Evolutionary conservation across 176 grass and related monocot species (phyloP).

Genomic region (Alopecurus myosuroides): DNA sequence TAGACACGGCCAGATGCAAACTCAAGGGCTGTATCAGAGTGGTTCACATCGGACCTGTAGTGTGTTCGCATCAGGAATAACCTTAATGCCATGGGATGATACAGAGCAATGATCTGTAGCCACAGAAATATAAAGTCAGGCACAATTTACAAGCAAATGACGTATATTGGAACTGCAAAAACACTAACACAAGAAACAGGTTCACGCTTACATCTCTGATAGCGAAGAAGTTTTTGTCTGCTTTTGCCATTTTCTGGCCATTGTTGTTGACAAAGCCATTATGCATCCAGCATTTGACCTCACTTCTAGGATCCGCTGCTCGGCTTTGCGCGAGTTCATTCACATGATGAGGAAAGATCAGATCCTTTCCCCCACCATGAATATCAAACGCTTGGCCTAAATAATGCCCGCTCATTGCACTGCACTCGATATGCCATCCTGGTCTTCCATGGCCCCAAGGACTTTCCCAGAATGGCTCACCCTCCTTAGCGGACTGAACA

Average conservation of each 20-base stretch:
- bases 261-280: slow-evolving; percentile 71
- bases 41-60: slow-evolving; percentile 6
- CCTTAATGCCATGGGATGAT: slow-evolving; percentile 91
- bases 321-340: slow-evolving; percentile 64
- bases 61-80: slow-evolving; percentile 39
- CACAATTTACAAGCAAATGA: not conserved
- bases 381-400: slow-evolving; percentile 59
- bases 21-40: not conserved
- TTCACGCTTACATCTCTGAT: slow-evolving; percentile 75
- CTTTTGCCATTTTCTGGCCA: slow-evolving; percentile 71
- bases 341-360: slow-evolving; percentile 70
- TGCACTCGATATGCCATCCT: slow-evolving; percentile 84
- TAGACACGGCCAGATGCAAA: slow-evolving; percentile 48
- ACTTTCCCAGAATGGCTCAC: slow-evolving; percentile 52
- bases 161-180: not conserved
- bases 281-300: slow-evolving; percentile 60
- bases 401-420: slow-evolving; percentile 62
- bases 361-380: slow-evolving; percentile 68
- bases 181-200: not conserved
- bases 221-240: slow-evolving; percentile 77
- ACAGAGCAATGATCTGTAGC: slow-evolving; percentile 56
- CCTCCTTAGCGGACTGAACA: slow-evolving; percentile 45
- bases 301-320: slow-evolving; percentile 45
- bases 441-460: slow-evolving; percentile 72
- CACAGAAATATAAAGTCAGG: slow-evolving; percentile 7